Evolutionary conservation across 257 asterid genomes (phyloP).

Genomic region (Capsicum rhomboideum): DNA sequence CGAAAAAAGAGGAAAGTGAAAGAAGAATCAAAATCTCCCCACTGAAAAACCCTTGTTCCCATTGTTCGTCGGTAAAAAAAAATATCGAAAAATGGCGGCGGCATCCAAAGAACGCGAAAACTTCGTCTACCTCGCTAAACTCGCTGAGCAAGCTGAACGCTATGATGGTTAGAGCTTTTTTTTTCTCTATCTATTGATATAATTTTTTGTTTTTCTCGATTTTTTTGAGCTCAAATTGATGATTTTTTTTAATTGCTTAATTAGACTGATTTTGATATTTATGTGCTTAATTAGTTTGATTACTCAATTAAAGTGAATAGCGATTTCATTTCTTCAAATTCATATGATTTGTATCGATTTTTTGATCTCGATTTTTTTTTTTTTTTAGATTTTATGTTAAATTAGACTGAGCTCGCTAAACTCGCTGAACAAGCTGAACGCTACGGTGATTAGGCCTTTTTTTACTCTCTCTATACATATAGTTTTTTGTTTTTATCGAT

Average conservation of each 20-base stretch:
- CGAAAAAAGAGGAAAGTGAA: not conserved
- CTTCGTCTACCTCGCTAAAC: not conserved
- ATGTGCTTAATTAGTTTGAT: too few species aligned
- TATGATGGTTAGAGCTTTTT: not conserved
- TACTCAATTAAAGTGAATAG: too few species aligned
- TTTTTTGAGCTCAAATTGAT: too few species aligned
- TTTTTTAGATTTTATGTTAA: too few species aligned
- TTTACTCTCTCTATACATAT: too few species aligned
- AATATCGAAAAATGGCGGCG: not conserved
- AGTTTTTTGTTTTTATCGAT: too few species aligned
- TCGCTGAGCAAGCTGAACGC: not conserved
- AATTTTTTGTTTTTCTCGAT: not conserved
- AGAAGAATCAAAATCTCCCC: not conserved
- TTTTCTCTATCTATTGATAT: not conserved
- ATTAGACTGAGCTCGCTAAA: too few species aligned
- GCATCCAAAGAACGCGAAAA: not conserved
- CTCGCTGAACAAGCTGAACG: not conserved
- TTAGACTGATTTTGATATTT: too few species aligned
- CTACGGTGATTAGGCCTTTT: not conserved
- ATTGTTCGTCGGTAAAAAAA: not conserved
- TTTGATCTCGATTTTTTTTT: too few species aligned
- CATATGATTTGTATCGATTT: too few species aligned
- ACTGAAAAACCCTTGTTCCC: not conserved
- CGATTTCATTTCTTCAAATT: too few species aligned
- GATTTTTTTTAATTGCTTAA: too few species aligned